A percentile compares a stretch with the other conserved stretches of the same genome.
Evolutionary conservation across 305 asterid genomes (phyloP).

Genomic region (Rubia occidens): DNA sequence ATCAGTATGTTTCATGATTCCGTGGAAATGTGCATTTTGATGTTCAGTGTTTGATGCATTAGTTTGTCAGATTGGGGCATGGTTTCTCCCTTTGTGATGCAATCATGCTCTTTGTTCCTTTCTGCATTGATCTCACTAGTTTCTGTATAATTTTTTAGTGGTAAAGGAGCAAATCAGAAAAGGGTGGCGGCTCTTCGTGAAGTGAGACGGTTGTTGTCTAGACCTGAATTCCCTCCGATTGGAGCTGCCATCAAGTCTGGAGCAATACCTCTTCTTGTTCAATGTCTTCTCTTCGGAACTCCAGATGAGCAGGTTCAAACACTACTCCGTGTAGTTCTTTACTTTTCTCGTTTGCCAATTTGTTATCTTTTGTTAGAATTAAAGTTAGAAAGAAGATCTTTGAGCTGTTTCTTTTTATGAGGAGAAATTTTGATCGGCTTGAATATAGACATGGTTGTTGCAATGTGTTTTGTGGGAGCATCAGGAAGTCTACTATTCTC

Average conservation of each 20-base stretch:
- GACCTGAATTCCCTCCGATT: slow-evolving; percentile 85
- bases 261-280: slow-evolving; percentile 62
- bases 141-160: slow-evolving; percentile 36
- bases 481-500: background rate
- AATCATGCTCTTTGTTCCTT: background rate
- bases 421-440: background rate
- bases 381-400: background rate
- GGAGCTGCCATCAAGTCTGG: slow-evolving; percentile 78
- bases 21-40: background rate
- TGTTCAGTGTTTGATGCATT: background rate
- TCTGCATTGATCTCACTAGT: slow-evolving; percentile 5
- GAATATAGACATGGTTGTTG: background rate
- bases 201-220: slow-evolving; percentile 68
- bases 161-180: slow-evolving; percentile 71
- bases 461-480: background rate
- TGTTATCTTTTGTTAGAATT: background rate
- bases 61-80: background rate
- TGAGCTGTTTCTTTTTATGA: background rate
- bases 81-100: slow-evolving; percentile 4
- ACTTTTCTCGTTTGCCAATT: background rate
- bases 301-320: slow-evolving; percentile 82
- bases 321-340: slow-evolving; percentile 3
- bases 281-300: slow-evolving; percentile 83
- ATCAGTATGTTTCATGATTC: slow-evolving; percentile 47
- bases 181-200: slow-evolving; percentile 81